These are phyloP conservation scores for Arbutus unedo DNA, from an alignment of 148 eudicot genomes.

Conservation along the genomic window DNA sequence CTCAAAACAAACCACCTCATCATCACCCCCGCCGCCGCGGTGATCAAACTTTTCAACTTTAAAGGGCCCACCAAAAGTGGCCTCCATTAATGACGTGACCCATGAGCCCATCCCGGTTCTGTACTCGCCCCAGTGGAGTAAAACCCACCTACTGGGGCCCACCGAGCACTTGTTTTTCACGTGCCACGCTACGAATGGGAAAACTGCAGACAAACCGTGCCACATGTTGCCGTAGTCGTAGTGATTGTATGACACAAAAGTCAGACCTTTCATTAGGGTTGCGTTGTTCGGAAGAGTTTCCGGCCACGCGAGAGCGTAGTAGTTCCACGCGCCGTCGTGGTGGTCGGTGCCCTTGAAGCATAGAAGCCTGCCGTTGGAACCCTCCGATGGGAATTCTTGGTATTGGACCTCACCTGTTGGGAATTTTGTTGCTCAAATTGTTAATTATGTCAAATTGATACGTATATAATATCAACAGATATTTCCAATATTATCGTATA, in stretches of 20 bases:
- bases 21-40: slow-evolving; percentile 2
- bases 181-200: slow-evolving; percentile 73
- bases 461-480: too few relatives aligned
- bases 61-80: slow-evolving; percentile 45
- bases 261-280: slow-evolving; percentile 49
- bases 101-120: slow-evolving; percentile 50
- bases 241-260: slow-evolving; percentile 70
- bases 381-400: slow-evolving; percentile 59
- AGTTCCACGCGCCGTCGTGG: slow-evolving; percentile 75
- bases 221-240: slow-evolving; percentile 61
- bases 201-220: slow-evolving; percentile 64
- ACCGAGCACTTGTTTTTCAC: slow-evolving; percentile 39
- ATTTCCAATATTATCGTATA: too few relatives aligned
- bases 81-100: slow-evolving; percentile 51
- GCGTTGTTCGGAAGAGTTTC: slow-evolving; percentile 52
- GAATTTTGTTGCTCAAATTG: background rate
- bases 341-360: slow-evolving; percentile 63
- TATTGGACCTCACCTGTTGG: slow-evolving; percentile 40
- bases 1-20: slow-evolving; percentile 48
- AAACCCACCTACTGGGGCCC: slow-evolving; percentile 48
- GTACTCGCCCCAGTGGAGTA: slow-evolving; percentile 77
- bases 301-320: slow-evolving; percentile 70
- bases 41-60: slow-evolving; percentile 37
- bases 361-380: slow-evolving; percentile 50
- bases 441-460: too few relatives aligned